A percentile compares a stretch with the other conserved stretches of the same genome.
These are phyloP conservation scores for Delphinella strobiligena DNA, from an alignment of 2,329 filamentous ascomycete genomes.

Conservation along the genomic window DNA sequence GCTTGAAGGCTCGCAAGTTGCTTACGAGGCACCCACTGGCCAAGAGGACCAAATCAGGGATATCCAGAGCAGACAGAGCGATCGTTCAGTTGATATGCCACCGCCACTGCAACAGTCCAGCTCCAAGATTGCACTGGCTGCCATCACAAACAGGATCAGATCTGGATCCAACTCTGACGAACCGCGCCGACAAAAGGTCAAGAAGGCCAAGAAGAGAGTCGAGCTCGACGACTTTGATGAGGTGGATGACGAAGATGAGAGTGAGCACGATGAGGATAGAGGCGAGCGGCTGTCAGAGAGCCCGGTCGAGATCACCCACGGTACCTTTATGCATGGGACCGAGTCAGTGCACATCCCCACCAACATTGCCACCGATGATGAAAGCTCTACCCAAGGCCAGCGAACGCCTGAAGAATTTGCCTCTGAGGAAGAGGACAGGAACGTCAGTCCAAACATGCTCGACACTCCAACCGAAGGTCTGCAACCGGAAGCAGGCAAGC, in stretches of 20 bases:
- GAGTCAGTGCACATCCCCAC: constrained; percentile 24
- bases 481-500: constrained; percentile 8
- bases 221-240: constrained; percentile 62
- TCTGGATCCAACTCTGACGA: constrained; percentile 22
- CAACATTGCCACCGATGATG: constrained; percentile 1
- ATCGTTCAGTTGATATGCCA: background rate
- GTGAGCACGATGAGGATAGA: constrained; percentile 23
- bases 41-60: constrained; percentile 21
- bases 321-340: constrained; percentile 26
- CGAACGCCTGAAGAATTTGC: constrained; percentile 12
- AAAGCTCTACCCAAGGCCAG: constrained; percentile 3
- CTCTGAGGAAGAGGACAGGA: constrained; percentile 14
- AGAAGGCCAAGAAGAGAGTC: constrained; percentile 48
- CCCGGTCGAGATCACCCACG: constrained; percentile 51
- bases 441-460: constrained; percentile 19
- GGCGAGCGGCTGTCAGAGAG: constrained; percentile 50
- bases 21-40: constrained; percentile 30
- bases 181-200: constrained; percentile 43
- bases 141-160: constrained; percentile 33
- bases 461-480: constrained; percentile 15
- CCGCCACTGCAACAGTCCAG: background rate
- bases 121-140: constrained; percentile 12
- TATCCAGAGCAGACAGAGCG: background rate
- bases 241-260: constrained; percentile 29
- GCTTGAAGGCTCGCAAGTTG: constrained; percentile 23